phyloP scores from a whole-genome alignment of 352 stramenopile species.

The Sclerospora graminicola region DNA sequence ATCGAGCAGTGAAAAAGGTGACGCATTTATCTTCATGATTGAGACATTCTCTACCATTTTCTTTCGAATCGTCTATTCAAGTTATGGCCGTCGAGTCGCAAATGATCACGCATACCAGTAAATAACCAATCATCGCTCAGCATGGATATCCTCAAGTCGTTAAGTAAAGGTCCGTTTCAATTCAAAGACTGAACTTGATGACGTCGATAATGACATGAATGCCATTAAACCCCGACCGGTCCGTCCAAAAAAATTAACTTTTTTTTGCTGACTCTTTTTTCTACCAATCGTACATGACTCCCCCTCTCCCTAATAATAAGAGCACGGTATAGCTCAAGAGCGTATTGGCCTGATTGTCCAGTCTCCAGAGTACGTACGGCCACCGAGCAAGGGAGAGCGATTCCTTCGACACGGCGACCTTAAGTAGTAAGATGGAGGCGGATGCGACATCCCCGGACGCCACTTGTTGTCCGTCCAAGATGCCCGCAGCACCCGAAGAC shows the following conservation, averaged over 20 bases:
- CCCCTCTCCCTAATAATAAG: conserved; percentile 13
- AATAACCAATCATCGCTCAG: conserved; percentile 8
- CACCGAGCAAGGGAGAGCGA: conserved; percentile 1
- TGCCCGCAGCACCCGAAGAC: conserved; percentile 13
- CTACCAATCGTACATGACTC: conserved; percentile 30
- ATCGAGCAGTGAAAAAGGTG: too few relatives aligned
- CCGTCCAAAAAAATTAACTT: too few relatives aligned
- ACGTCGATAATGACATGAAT: neutral
- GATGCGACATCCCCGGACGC: conserved; percentile 8
- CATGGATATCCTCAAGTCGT: neutral
- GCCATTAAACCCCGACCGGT: conserved; percentile 1
- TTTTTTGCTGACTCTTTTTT: conserved; percentile 33
- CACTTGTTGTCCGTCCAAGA: conserved; percentile 14
- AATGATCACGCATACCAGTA: neutral
- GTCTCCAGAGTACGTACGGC: conserved; percentile 2
- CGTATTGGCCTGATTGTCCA: neutral
- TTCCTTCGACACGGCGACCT: conserved; percentile 6
- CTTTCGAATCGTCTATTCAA: neutral
- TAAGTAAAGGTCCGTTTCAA: conserved; percentile 6
- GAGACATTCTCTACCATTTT: too few relatives aligned
- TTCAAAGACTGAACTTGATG: too few relatives aligned
- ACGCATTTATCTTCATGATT: too few relatives aligned
- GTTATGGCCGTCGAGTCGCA: neutral
- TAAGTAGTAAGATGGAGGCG: conserved; percentile 16
- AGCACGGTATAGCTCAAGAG: conserved; percentile 15